These are phyloP conservation scores for Suillus occidentalis DNA, from an alignment of 768 basidiomycete species.

Conservation along the genomic window DNA sequence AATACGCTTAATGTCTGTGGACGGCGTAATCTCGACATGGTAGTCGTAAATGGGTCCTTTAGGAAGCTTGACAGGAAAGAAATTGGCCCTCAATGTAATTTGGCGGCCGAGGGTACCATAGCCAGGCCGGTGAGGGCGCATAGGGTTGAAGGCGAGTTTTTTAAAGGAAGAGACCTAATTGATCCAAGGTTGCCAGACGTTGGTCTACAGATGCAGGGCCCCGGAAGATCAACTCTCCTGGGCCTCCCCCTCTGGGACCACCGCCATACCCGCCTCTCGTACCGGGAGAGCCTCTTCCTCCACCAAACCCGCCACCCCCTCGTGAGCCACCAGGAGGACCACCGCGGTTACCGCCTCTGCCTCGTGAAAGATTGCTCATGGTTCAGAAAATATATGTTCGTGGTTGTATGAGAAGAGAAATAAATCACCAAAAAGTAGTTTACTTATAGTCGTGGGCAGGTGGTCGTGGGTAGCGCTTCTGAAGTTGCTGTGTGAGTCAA, in stretches of 20 bases:
- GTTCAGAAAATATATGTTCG: neutral
- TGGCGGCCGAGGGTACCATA: slow-evolving; percentile 42
- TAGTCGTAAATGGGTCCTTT: slow-evolving; percentile 46
- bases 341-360: slow-evolving; percentile 18
- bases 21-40: slow-evolving; percentile 38
- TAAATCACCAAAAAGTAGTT: neutral
- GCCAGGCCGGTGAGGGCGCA: slow-evolving; percentile 47
- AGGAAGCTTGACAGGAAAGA: slow-evolving; percentile 46
- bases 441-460: neutral
- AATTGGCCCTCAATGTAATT: slow-evolving; percentile 48
- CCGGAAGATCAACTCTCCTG: slow-evolving; percentile 31
- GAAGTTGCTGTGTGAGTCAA: neutral
- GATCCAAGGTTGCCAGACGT: slow-evolving; percentile 28
- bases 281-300: slow-evolving; percentile 13
- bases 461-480: neutral
- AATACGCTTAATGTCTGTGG: slow-evolving; percentile 36
- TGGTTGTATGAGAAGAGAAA: neutral
- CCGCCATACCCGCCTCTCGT: slow-evolving; percentile 27
- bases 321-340: slow-evolving; percentile 13
- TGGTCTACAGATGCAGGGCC: slow-evolving; percentile 33
- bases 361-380: slow-evolving; percentile 10
- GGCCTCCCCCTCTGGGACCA: slow-evolving; percentile 24
- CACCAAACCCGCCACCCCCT: slow-evolving; percentile 19
- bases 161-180: slow-evolving; percentile 32
- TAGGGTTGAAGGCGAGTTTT: slow-evolving; percentile 29